Conservation (phyloP, 495 filamentous ascomycete genomes). For the Ascodesmis nigricans region DNA sequence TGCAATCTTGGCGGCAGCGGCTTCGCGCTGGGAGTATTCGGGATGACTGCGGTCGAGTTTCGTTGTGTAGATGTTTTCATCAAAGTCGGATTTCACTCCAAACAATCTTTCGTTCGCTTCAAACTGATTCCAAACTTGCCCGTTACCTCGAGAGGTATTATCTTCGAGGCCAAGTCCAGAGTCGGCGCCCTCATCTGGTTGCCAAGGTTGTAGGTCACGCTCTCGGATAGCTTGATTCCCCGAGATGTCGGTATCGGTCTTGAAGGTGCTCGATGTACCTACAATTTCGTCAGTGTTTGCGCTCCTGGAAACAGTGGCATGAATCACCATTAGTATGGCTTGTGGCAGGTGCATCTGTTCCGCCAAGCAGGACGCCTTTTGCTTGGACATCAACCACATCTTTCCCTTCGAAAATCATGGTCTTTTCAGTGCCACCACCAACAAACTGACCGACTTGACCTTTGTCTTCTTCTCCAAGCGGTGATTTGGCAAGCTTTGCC, state of each 20-base stretch:
- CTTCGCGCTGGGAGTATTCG: slow-evolving; percentile 50
- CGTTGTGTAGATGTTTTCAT: slow-evolving; percentile 89
- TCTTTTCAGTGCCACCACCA: slow-evolving; percentile 39
- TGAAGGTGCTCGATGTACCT: slow-evolving; percentile 29
- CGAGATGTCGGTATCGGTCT: slow-evolving; percentile 77
- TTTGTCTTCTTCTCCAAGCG: slow-evolving; percentile 34
- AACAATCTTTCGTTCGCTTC: slow-evolving; percentile 71
- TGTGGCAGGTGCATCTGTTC: slow-evolving; percentile 8
- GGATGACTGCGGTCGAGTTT: slow-evolving; percentile 64
- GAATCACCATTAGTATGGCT: slow-evolving; percentile 45
- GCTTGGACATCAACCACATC: slow-evolving; percentile 49
- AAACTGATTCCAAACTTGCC: slow-evolving; percentile 75
- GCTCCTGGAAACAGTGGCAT: neutral
- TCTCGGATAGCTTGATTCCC: slow-evolving; percentile 45
- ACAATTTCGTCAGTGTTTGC: too few relatives aligned
- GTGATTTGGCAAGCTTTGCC: slow-evolving; percentile 43
- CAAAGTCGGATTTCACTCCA: slow-evolving; percentile 65
- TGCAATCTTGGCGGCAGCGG: slow-evolving; percentile 60
- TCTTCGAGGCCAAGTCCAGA: slow-evolving; percentile 30
- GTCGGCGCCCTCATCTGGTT: slow-evolving; percentile 38
- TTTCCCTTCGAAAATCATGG: slow-evolving; percentile 59
- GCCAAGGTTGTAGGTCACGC: slow-evolving; percentile 66
- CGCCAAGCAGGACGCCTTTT: slow-evolving; percentile 24
- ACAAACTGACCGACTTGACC: slow-evolving; percentile 32
- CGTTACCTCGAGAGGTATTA: slow-evolving; percentile 21